Evolutionary conservation across 495 filamentous ascomycete species (phyloP), one percentile per base, ranked within the genome.

Genomic region (Annulohypoxylon nitens): DNA sequence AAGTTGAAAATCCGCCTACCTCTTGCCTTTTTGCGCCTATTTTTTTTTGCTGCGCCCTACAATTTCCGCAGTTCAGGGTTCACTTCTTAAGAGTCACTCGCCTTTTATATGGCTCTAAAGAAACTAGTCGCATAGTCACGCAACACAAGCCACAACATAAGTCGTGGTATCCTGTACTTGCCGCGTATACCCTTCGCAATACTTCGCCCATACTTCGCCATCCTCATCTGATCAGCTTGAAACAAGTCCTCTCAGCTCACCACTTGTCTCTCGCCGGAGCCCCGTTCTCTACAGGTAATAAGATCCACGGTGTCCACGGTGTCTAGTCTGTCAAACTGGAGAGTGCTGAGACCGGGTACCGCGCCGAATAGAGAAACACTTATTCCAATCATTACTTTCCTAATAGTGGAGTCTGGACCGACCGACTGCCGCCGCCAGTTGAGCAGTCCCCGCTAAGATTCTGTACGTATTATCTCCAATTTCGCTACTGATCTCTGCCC

Each of bases 381-480:
- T 43, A 61, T 64, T 18, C 26, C 57, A 63, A 55, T 20, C 16
- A 60, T 33, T 20, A 33, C 43, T 14, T 23, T 69, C 26, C 50
- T 2, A 69, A 61, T 53, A 60, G 67, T 74, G 67, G 58, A 74
- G 62, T 70, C 34, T 59, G 50, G 10, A 64, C 62, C 43, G 33
- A 58, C 57, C 59, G 62, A 64, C 67, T 66, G 58, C 63, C 71
- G 62, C 61, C 47, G 60, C 39, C 47, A 65, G 47, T 57, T 57
- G 18, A 37, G 25, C 26, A 62, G 41, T 20, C 34, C 51, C 59
- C 58, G 18, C 30, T 48, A 51, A 72, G 18, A 45, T 63, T 50
- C 30, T 39, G 45, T 73, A 73, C 58, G 54, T 71, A 65, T 63
- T 59, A 41, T 37, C 11, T 47, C 43, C 43, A 47, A 20, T 33